Evolutionary conservation across 2,329 filamentous ascomycete species (phyloP).

Genomic region (Neonectria coccinea): DNA sequence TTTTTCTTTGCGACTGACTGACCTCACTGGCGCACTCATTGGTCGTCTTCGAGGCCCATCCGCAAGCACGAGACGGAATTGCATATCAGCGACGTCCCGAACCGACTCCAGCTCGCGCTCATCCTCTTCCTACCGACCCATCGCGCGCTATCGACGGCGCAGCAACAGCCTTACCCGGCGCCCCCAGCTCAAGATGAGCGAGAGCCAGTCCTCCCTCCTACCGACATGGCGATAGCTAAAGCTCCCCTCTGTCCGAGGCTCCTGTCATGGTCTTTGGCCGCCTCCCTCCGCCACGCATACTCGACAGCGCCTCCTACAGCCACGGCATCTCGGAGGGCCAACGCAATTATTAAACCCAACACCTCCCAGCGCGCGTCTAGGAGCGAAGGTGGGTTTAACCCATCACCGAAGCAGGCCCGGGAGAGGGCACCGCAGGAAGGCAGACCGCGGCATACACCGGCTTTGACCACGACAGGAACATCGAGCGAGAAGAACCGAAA

Average conservation of each 20-base stretch:
- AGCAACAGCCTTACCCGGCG: not conserved
- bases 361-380: not conserved
- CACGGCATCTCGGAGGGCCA: constrained; percentile 22
- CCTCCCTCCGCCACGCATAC: constrained; percentile 28
- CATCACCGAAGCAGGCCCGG: not conserved
- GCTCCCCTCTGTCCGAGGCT: constrained; percentile 31
- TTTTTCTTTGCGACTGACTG: constrained; percentile 15
- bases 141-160: not conserved
- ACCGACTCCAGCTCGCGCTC: not conserved
- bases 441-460: not conserved
- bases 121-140: not conserved
- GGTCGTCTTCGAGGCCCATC: constrained; percentile 10
- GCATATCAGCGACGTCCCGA: not conserved
- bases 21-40: not conserved
- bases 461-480: constrained; percentile 36
- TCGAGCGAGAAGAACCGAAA: constrained; percentile 26
- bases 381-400: constrained; percentile 24
- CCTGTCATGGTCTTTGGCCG: constrained; percentile 24
- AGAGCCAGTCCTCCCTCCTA: constrained; percentile 8
- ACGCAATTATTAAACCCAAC: constrained; percentile 9
- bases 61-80: not conserved
- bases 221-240: constrained; percentile 44
- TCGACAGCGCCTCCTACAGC: constrained; percentile 18
- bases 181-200: constrained; percentile 31
- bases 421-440: not conserved